phyloP scores from a whole-genome alignment of 176 grass and related monocot genomes.

The Eleusine indica region DNA sequence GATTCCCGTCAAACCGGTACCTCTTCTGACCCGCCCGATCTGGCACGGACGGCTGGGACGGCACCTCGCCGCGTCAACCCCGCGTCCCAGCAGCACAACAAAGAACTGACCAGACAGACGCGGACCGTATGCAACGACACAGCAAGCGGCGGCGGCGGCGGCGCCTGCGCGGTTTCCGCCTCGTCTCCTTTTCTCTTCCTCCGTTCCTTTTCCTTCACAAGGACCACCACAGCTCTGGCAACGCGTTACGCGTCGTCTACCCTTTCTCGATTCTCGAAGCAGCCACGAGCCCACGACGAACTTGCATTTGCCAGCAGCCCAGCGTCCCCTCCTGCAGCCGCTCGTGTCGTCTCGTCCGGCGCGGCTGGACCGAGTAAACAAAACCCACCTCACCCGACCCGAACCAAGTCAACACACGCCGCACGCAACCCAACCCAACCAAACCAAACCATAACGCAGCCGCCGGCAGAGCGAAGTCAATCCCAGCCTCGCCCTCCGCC shows the following conservation, averaged over 20 bases:
- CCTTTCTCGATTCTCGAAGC: too few relatives aligned
- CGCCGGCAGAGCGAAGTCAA: constrained; percentile 41
- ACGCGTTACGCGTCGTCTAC: constrained; percentile 4
- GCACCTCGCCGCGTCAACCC: constrained; percentile 3
- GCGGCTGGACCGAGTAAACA: constrained; percentile 35
- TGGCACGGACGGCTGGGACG: background rate
- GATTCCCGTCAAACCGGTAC: background rate
- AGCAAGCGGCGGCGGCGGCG: background rate
- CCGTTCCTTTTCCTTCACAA: too few relatives aligned
- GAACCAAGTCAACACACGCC: constrained; percentile 28
- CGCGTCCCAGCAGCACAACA: constrained; percentile 27
- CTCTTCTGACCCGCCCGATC: background rate
- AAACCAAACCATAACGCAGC: constrained; percentile 4
- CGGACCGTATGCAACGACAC: background rate
- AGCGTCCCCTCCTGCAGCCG: background rate
- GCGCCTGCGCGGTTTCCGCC: constrained; percentile 33
- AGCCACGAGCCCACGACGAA: background rate
- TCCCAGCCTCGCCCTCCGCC: constrained; percentile 14
- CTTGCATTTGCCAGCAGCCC: background rate
- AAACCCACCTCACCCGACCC: background rate
- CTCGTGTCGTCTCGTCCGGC: constrained; percentile 9
- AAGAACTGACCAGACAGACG: background rate
- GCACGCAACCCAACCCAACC: constrained; percentile 24
- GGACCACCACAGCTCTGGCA: background rate
- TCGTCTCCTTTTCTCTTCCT: background rate